Percentiles rank a stretch among this genome's conserved stretches.
phyloP scores from a whole-genome alignment of 495 filamentous ascomycete species.

The Podospora fimiseda region DNA sequence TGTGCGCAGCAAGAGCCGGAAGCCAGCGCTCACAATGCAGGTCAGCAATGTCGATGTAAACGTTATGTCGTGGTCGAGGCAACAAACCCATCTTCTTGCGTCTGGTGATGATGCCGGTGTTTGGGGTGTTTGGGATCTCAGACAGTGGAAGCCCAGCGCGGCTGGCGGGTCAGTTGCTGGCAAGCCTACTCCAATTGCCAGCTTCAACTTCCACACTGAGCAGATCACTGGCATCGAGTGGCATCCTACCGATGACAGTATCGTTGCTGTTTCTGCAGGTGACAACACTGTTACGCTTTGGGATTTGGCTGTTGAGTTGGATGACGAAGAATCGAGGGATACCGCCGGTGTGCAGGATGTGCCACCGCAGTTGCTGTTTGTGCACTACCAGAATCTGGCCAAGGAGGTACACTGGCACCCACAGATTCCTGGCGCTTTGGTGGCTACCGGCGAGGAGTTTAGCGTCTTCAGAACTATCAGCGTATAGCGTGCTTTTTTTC shows the following conservation, averaged over 20 bases:
- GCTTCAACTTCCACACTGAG: constrained; percentile 89
- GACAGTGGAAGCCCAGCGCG: constrained; percentile 75
- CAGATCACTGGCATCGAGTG: constrained; percentile 95
- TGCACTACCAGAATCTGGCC: constrained; percentile 88
- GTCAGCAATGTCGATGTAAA: constrained; percentile 85
- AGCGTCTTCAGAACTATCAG: constrained; percentile 66
- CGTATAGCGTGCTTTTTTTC: constrained; percentile 42
- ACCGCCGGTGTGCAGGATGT: constrained; percentile 83
- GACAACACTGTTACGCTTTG: constrained; percentile 93
- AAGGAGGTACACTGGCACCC: constrained; percentile 97
- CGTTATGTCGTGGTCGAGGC: constrained; percentile 86
- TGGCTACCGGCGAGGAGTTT: constrained; percentile 86
- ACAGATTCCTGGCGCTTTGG: constrained; percentile 85
- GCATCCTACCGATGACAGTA: constrained; percentile 94
- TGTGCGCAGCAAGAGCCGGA: constrained; percentile 77
- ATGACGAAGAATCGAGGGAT: constrained; percentile 91
- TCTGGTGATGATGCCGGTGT: constrained; percentile 90
- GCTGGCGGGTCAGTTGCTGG: constrained; percentile 26
- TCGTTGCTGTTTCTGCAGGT: constrained; percentile 84
- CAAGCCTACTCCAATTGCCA: constrained; percentile 69
- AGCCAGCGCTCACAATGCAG: constrained; percentile 76
- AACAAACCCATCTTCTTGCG: constrained; percentile 81
- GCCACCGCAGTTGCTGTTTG: constrained; percentile 89
- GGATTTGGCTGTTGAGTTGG: constrained; percentile 94
- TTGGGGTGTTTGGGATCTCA: constrained; percentile 94